Evolutionary conservation across 371 early-diverging fungal genomes (phyloP).

Genomic region (Circinella umbellata): DNA sequence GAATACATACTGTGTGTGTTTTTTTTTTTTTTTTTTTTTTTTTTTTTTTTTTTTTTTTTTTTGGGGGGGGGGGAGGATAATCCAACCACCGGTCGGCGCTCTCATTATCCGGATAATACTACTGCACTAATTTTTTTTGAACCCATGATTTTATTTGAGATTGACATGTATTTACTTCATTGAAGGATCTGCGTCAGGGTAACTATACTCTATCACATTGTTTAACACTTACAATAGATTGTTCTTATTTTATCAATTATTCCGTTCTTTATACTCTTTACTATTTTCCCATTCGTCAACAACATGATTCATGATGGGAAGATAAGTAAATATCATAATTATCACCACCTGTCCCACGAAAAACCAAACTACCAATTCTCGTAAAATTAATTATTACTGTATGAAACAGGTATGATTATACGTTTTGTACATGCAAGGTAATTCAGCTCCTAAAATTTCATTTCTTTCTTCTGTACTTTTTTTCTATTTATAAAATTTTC

Average conservation of each 20-base stretch:
- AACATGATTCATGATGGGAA: not conserved
- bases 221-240: no score
- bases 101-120: not conserved
- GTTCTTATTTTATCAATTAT: no score
- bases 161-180: not conserved
- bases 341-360: not conserved
- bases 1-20: no score
- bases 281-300: not conserved
- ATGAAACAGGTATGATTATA: no score
- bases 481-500: not conserved
- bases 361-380: not conserved
- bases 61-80: not conserved
- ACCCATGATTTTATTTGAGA: slow-evolving; percentile 7
- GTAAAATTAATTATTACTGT: no score
- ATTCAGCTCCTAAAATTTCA: no score
- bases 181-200: not conserved
- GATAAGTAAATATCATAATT: no score
- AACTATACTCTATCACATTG: not conserved
- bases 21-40: no score
- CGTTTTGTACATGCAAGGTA: no score
- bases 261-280: not conserved
- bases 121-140: not conserved
- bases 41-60: no score
- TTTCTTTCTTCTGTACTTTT: not conserved
- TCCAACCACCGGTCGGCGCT: slow-evolving; percentile 1